These are phyloP conservation scores for Colletotrichum sp. DNA, from an alignment of 2,329 filamentous ascomycete genomes.

Conservation along the genomic window DNA sequence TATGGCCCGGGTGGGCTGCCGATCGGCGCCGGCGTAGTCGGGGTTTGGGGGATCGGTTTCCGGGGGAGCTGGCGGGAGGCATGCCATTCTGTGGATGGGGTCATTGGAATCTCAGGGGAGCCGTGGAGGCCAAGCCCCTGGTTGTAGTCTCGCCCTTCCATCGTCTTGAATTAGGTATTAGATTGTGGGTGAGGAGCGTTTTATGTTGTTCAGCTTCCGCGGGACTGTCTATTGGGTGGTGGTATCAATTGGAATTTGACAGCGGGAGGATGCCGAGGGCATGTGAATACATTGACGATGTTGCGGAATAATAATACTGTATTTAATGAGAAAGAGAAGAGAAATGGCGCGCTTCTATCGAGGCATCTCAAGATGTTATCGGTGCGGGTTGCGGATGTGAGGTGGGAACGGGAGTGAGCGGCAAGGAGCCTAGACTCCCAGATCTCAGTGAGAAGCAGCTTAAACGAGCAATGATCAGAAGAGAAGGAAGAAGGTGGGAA, in stretches of 20 bases:
- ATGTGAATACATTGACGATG: not conserved
- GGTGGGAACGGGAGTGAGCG: not conserved
- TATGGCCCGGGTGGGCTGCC: conserved; percentile 1
- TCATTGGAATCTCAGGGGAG: not conserved
- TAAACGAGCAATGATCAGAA: not conserved
- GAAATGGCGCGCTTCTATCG: not conserved
- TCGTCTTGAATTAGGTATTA: not conserved
- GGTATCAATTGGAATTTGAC: not conserved
- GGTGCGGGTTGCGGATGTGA: not conserved
- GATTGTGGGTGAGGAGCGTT: not conserved
- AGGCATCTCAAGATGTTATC: not conserved
- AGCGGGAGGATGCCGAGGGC: not conserved
- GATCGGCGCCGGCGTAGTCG: conserved; percentile 15
- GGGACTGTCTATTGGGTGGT: not conserved
- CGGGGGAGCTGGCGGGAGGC: not conserved
- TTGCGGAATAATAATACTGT: not conserved
- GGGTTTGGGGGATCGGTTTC: not conserved
- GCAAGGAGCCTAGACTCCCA: not conserved
- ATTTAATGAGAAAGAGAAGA: not conserved
- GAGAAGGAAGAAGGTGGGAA: not conserved
- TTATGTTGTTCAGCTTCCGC: not conserved
- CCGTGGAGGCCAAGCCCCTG: conserved; percentile 1
- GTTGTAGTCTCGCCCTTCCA: not conserved
- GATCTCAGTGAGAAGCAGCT: not conserved
- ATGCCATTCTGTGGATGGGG: conserved; percentile 10